Percentiles rank a stretch among this genome's conserved stretches.
phyloP scores from a whole-genome alignment of 2,329 filamentous ascomycete genomes.

The Pseudocercospora fijiensis region DNA sequence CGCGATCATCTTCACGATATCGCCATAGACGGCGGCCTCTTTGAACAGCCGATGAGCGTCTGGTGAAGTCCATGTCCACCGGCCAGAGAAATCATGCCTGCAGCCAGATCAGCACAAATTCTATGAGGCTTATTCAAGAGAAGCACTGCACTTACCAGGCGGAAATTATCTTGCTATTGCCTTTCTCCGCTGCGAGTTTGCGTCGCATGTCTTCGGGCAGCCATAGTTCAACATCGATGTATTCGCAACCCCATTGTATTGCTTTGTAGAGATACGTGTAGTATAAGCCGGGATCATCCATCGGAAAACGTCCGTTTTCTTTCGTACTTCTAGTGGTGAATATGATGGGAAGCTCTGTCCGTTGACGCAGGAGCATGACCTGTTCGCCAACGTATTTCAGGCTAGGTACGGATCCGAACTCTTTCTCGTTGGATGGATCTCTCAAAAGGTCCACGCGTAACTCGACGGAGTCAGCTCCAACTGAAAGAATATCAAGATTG shows the following conservation, averaged over 20 bases:
- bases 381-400: slow-evolving; percentile 83
- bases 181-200: slow-evolving; percentile 66
- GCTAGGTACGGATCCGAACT: slow-evolving; percentile 67
- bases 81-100: slow-evolving; percentile 76
- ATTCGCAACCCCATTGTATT: slow-evolving; percentile 86
- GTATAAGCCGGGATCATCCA: slow-evolving; percentile 73
- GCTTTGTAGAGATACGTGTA: slow-evolving; percentile 79
- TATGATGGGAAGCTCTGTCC: slow-evolving; percentile 85
- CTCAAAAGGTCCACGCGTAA: slow-evolving; percentile 78
- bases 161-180: slow-evolving; percentile 83
- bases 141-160: slow-evolving; percentile 57
- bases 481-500: slow-evolving; percentile 82
- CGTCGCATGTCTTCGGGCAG: slow-evolving; percentile 73
- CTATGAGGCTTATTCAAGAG: background rate
- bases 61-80: slow-evolving; percentile 76
- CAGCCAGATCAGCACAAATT: background rate
- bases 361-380: slow-evolving; percentile 77
- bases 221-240: slow-evolving; percentile 87
- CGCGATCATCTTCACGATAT: slow-evolving; percentile 89
- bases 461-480: slow-evolving; percentile 82
- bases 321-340: slow-evolving; percentile 80
- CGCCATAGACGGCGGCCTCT: slow-evolving; percentile 70
- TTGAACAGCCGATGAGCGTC: slow-evolving; percentile 71
- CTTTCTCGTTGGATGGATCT: slow-evolving; percentile 65
- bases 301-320: slow-evolving; percentile 82